These are phyloP conservation scores for Boletus rubropictus DNA, from an alignment of 768 basidiomycete genomes.

Conservation along the genomic window DNA sequence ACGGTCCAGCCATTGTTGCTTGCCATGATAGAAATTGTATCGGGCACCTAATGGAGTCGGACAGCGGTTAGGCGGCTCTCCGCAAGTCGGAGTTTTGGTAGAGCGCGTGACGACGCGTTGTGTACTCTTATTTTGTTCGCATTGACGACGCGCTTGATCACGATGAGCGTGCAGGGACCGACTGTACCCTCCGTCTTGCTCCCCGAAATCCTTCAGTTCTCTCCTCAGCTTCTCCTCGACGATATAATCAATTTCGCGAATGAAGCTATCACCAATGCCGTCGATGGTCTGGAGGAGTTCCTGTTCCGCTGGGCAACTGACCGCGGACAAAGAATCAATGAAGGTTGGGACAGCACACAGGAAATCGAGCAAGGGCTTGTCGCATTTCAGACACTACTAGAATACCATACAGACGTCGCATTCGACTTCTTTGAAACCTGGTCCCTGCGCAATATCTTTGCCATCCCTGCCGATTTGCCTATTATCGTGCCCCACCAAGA, in stretches of 20 bases:
- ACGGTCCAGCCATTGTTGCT: constrained; percentile 57
- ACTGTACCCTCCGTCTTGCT: constrained; percentile 24
- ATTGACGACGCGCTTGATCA: constrained; percentile 1
- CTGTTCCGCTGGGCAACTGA: constrained; percentile 69
- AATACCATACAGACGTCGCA: constrained; percentile 83
- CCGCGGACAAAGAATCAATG: constrained; percentile 43
- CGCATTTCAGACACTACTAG: constrained; percentile 82
- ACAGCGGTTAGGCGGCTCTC: too few relatives aligned
- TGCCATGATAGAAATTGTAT: constrained; percentile 15
- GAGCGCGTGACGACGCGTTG: constrained; percentile 20
- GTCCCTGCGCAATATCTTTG: constrained; percentile 84
- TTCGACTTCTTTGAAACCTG: constrained; percentile 91
- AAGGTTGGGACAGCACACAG: constrained; percentile 55
- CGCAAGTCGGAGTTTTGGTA: not conserved
- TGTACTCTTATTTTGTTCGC: constrained; percentile 18
- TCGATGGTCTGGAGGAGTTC: constrained; percentile 76
- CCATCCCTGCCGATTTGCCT: constrained; percentile 61
- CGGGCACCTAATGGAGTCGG: not conserved
- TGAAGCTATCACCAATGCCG: constrained; percentile 69
- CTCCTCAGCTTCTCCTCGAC: constrained; percentile 79
- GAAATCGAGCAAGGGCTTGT: constrained; percentile 78
- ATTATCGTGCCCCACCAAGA: constrained; percentile 74
- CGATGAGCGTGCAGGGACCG: constrained; percentile 26
- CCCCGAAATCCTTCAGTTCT: constrained; percentile 68
- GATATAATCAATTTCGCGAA: constrained; percentile 82